Conservation (phyloP, 257 asterid species). For the Solanum sparsipilum region DNA sequence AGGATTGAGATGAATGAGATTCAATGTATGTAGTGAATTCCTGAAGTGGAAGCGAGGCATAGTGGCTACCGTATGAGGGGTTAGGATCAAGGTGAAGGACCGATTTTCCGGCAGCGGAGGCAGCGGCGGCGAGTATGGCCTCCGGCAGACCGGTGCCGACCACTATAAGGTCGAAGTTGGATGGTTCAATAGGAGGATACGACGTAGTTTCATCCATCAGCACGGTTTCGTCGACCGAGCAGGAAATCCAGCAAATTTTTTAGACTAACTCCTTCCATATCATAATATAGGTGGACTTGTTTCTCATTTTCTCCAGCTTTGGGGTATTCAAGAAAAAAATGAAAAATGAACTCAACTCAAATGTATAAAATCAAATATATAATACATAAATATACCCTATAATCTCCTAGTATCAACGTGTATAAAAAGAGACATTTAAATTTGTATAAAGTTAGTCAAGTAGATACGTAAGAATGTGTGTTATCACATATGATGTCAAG, state of each 20-base stretch:
- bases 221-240: not conserved
- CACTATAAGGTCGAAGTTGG: slow-evolving; percentile 70
- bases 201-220: slow-evolving; percentile 44
- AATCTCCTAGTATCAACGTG: not conserved
- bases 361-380: too few species aligned
- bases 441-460: too few species aligned
- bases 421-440: too few species aligned
- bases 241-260: not conserved
- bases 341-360: not conserved
- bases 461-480: not conserved
- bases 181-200: slow-evolving; percentile 65
- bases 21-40: slow-evolving; percentile 46
- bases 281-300: not conserved
- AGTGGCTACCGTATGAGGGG: slow-evolving; percentile 46
- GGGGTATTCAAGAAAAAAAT: not conserved
- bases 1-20: slow-evolving; percentile 4
- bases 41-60: slow-evolving; percentile 23
- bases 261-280: not conserved
- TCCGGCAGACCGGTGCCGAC: slow-evolving; percentile 85
- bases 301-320: not conserved
- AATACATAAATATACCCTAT: not conserved
- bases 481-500: too few species aligned
- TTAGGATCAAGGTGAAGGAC: slow-evolving; percentile 85
- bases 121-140: slow-evolving; percentile 69
- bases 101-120: slow-evolving; percentile 61